Percentiles rank a stretch among this genome's conserved stretches.
Conservation (phyloP, 2,329 filamentous ascomycete genomes). For the Fusarium chuoi region DNA sequence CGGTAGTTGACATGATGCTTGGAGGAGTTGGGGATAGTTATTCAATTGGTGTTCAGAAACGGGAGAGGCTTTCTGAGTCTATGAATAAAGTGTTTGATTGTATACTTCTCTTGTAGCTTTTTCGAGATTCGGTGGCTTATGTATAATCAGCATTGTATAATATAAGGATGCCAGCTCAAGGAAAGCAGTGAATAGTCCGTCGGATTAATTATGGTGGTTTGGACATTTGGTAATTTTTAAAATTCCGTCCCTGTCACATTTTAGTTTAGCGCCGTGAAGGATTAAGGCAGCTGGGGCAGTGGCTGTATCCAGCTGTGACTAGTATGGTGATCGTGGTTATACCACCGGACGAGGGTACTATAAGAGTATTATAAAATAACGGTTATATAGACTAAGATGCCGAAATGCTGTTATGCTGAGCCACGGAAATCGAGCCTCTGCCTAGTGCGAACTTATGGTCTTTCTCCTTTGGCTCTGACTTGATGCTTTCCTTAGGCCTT, state of each 20-base stretch:
- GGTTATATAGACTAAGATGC: background rate
- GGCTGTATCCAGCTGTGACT: background rate
- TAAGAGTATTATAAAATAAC: background rate
- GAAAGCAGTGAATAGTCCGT: background rate
- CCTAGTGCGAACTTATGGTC: background rate
- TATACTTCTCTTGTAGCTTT: background rate
- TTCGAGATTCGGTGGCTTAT: background rate
- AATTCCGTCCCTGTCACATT: background rate
- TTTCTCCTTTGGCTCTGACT: background rate
- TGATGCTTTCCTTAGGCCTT: background rate
- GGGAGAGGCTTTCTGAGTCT: background rate
- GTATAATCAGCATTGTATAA: fast-evolving
- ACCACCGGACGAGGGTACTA: background rate
- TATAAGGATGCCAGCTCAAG: background rate
- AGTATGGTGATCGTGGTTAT: background rate
- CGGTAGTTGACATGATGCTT: background rate
- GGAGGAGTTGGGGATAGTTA: too few species aligned
- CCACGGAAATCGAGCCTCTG: background rate
- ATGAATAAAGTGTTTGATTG: background rate
- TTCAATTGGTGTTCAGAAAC: background rate
- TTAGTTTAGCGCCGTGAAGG: background rate
- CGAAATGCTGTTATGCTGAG: background rate
- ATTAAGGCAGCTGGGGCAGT: background rate
- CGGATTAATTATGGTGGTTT: background rate
- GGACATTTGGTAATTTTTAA: background rate